Conservation (phyloP, 495 filamentous ascomycete species). For the Penicillium antarcticum region DNA sequence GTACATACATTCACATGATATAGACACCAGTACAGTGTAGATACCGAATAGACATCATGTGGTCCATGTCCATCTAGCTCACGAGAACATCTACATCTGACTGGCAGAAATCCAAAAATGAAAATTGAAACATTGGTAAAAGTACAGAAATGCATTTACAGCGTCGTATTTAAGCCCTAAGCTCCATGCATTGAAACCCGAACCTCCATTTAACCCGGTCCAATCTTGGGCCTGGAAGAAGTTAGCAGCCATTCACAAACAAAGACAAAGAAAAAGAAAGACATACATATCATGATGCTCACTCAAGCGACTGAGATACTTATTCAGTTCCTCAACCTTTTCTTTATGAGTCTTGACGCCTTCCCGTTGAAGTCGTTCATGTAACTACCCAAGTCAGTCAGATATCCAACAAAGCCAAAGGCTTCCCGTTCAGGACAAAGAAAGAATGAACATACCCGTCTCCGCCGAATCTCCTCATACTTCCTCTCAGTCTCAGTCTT, state of each 20-base stretch:
- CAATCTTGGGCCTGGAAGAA: slow-evolving; percentile 62
- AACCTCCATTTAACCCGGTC: slow-evolving; percentile 54
- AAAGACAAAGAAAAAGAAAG: slow-evolving; percentile 4
- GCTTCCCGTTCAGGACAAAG: no score
- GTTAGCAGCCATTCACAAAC: slow-evolving; percentile 9
- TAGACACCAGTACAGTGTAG: no score
- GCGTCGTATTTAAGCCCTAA: no score
- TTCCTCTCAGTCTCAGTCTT: slow-evolving; percentile 88
- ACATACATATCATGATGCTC: slow-evolving; percentile 96
- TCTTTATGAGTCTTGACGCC: slow-evolving; percentile 96
- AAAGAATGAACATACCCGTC: slow-evolving; percentile 59
- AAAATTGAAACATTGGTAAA: not conserved
- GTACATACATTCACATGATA: no score
- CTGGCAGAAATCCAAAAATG: no score
- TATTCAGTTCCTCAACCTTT: slow-evolving; percentile 92
- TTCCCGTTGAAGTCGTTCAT: slow-evolving; percentile 75
- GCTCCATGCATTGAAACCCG: no score
- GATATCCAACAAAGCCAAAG: slow-evolving; percentile 5
- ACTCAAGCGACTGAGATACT: slow-evolving; percentile 83
- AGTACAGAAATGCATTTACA: not conserved
- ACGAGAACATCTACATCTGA: no score
- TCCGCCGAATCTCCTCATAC: slow-evolving; percentile 74
- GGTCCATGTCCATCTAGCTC: no score
- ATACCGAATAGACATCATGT: no score
- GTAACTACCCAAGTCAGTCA: slow-evolving; percentile 37